A percentile compares a stretch with the other conserved stretches of the same genome.
These are phyloP conservation scores for Juglanconis juglandina DNA, from an alignment of 2,329 filamentous ascomycete species.

Conservation along the genomic window DNA sequence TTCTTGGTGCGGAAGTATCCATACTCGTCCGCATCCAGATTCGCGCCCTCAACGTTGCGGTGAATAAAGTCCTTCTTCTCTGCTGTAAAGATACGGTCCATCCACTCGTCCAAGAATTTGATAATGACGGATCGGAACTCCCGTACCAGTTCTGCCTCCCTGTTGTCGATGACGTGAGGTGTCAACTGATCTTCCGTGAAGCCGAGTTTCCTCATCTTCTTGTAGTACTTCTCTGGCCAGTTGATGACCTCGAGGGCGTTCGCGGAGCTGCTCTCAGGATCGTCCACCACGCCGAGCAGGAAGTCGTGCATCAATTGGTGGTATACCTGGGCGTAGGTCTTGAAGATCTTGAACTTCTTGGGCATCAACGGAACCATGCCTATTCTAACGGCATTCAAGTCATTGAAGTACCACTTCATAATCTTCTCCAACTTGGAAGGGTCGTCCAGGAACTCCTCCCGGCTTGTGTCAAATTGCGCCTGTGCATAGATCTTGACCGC, in stretches of 20 bases:
- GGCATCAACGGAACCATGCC: conserved; percentile 92
- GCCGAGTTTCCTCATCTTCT: conserved; percentile 89
- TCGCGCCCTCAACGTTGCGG: conserved; percentile 67
- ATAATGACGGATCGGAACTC: conserved; percentile 96
- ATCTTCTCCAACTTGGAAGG: conserved; percentile 80
- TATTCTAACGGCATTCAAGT: conserved; percentile 88
- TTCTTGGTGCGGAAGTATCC: conserved; percentile 91
- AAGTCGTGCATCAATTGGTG: conserved; percentile 96
- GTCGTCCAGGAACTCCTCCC: conserved; percentile 76
- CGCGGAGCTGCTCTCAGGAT: conserved; percentile 76
- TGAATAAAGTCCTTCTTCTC: conserved; percentile 80
- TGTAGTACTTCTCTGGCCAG: conserved; percentile 94
- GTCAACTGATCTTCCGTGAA: conserved; percentile 71
- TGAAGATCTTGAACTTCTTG: conserved; percentile 93
- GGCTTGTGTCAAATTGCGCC: conserved; percentile 68
- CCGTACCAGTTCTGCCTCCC: conserved; percentile 83
- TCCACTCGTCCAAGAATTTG: conserved; percentile 94
- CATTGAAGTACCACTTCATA: conserved; percentile 96
- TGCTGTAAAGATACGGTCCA: conserved; percentile 82
- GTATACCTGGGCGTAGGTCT: conserved; percentile 86
- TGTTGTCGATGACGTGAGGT: conserved; percentile 85
- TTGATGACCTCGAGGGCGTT: conserved; percentile 90
- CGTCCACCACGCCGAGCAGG: conserved; percentile 76
- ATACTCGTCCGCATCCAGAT: conserved; percentile 82
- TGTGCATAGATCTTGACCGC: conserved; percentile 72